Conservation (phyloP, 257 asterid species). For the Prunella vulgaris region DNA sequence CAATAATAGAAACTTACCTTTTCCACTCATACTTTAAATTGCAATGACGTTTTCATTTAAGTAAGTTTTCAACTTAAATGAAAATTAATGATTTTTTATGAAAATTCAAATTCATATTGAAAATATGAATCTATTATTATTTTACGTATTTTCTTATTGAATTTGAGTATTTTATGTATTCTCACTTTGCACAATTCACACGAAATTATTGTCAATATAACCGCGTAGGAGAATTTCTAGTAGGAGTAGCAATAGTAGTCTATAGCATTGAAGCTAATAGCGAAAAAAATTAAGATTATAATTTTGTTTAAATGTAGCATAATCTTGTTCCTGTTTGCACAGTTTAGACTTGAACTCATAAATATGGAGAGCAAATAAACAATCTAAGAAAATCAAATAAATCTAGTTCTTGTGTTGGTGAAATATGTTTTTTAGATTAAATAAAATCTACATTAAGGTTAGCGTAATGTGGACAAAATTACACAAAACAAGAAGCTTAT, state of each 20-base stretch:
- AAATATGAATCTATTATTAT: no score
- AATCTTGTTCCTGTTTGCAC: not conserved
- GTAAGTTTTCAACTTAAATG: no score
- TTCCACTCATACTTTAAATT: no score
- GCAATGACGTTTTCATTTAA: no score
- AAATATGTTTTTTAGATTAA: not conserved
- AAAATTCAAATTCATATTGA: no score
- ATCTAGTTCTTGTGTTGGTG: not conserved
- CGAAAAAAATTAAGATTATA: not conserved
- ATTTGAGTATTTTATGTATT: no score
- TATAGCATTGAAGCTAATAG: not conserved
- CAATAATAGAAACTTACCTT: no score
- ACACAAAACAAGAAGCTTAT: not conserved
- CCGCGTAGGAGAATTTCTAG: no score
- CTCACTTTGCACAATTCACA: no score
- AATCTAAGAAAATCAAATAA: not conserved
- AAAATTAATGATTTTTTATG: no score
- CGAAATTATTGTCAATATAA: no score
- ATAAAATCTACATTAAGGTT: not conserved
- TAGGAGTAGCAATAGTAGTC: not conserved
- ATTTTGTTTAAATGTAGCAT: not conserved
- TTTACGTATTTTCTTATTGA: no score
- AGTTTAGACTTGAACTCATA: not conserved
- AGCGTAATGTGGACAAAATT: not conserved
- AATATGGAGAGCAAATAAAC: not conserved